A percentile compares a stretch with the other conserved stretches of the same genome.
These are phyloP conservation scores for Wickerhamomyces queroliae DNA, from an alignment of 805 yeast genomes.

Conservation along the genomic window DNA sequence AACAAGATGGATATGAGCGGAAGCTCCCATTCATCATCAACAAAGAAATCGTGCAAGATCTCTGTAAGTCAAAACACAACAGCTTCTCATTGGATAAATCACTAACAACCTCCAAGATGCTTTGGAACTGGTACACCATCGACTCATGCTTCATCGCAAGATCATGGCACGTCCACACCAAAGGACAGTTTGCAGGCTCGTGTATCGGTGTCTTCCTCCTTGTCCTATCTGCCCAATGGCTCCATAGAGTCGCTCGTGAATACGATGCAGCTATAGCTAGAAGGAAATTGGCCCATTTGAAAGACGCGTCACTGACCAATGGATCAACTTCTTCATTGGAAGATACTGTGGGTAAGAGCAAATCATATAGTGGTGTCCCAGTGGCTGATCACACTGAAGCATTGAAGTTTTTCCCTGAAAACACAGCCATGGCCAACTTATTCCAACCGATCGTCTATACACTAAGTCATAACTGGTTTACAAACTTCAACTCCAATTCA, in stretches of 20 bases:
- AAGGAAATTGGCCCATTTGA: slow-evolving; percentile 14
- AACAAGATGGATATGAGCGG: slow-evolving; percentile 14
- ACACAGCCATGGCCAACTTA: slow-evolving; percentile 5
- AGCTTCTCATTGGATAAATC: not conserved
- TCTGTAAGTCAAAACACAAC: slow-evolving; percentile 8
- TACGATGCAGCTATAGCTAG: slow-evolving; percentile 35
- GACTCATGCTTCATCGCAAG: slow-evolving; percentile 59
- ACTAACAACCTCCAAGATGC: slow-evolving; percentile 32
- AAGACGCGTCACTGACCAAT: slow-evolving; percentile 2
- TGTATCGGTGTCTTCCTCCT: slow-evolving; percentile 63
- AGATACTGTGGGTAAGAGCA: slow-evolving; percentile 2
- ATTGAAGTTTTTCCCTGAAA: slow-evolving; percentile 11
- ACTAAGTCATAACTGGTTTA: slow-evolving; percentile 23
- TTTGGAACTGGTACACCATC: slow-evolving; percentile 71
- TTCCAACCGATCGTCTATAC: slow-evolving; percentile 20
- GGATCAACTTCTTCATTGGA: not conserved
- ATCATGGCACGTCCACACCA: slow-evolving; percentile 56
- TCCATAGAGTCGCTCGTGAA: slow-evolving; percentile 49
- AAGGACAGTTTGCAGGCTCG: slow-evolving; percentile 66
- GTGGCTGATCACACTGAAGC: slow-evolving; percentile 10
- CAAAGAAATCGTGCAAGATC: slow-evolving; percentile 24
- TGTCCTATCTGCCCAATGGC: slow-evolving; percentile 51
- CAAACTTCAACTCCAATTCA: slow-evolving; percentile 11
- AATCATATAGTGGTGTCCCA: not conserved
- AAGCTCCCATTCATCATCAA: slow-evolving; percentile 3